Evolutionary conservation across 768 basidiomycete species (phyloP).

Genomic region (Rhodocollybia butyracea): DNA sequence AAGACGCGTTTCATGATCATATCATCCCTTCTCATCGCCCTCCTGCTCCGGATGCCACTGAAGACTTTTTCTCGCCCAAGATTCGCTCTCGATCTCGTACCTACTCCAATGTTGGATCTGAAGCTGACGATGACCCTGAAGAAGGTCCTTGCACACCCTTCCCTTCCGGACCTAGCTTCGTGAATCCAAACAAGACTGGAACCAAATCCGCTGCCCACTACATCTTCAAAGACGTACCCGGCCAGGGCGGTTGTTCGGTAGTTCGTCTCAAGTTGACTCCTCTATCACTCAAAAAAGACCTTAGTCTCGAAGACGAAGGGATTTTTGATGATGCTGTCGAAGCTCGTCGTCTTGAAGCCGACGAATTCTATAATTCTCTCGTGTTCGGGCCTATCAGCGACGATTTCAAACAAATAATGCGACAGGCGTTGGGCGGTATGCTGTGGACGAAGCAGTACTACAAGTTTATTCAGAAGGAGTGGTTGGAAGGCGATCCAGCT

Average conservation of each 20-base stretch:
- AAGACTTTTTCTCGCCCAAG: constrained; percentile 43
- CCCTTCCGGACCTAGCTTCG: constrained; percentile 53
- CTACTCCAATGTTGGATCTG: constrained; percentile 39
- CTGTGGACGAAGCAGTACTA: constrained; percentile 99
- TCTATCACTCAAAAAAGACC: constrained; percentile 66
- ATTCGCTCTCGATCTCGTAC: constrained; percentile 43
- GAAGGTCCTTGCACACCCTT: constrained; percentile 61
- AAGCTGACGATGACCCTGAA: constrained; percentile 36
- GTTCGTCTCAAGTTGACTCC: constrained; percentile 93
- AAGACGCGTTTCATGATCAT: constrained; percentile 98
- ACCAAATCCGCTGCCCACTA: constrained; percentile 97
- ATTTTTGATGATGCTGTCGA: constrained; percentile 88
- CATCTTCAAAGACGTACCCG: constrained; percentile 80
- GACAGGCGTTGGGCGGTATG: constrained; percentile 96
- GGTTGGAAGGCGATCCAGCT: constrained; percentile 93
- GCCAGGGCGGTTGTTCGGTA: constrained; percentile 90
- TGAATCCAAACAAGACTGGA: constrained; percentile 84
- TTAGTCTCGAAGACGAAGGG: constrained; percentile 82
- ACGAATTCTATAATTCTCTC: constrained; percentile 89
- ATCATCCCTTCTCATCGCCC: constrained; percentile 87
- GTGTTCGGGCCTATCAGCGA: constrained; percentile 84
- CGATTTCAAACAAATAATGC: constrained; percentile 93
- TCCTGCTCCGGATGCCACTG: constrained; percentile 39
- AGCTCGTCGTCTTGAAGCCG: constrained; percentile 87
- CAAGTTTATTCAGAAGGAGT: constrained; percentile 93